Conservation (phyloP, 441 rosid species). For the Cnidoscolus chayamansa region DNA sequence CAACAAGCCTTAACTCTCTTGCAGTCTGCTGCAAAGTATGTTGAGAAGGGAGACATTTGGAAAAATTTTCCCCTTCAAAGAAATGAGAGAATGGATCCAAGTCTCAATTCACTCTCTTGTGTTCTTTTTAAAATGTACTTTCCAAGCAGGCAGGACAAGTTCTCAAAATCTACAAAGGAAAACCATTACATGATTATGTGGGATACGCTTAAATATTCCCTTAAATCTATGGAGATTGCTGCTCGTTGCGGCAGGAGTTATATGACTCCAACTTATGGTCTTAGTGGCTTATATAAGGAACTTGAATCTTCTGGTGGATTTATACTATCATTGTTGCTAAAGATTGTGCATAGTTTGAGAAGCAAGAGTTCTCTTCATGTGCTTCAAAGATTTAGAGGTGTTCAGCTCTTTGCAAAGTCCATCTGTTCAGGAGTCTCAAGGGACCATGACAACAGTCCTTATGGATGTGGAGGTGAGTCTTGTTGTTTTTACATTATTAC, state of each 20-base stretch:
- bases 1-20: constrained; percentile 63
- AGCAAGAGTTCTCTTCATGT: constrained; percentile 57
- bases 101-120: constrained; percentile 51
- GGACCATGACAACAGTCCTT: constrained; percentile 34
- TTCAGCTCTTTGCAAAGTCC: constrained; percentile 79
- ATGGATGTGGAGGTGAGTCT: constrained; percentile 50
- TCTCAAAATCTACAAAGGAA: constrained; percentile 41
- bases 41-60: constrained; percentile 46
- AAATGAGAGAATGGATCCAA: constrained; percentile 39
- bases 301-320: constrained; percentile 68
- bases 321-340: constrained; percentile 67
- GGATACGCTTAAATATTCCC: constrained; percentile 91
- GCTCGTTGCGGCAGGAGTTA: constrained; percentile 58
- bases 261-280: constrained; percentile 47
- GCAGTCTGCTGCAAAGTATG: constrained; percentile 54
- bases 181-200: constrained; percentile 71
- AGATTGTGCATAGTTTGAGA: constrained; percentile 57
- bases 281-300: constrained; percentile 60
- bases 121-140: constrained; percentile 62
- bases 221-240: constrained; percentile 78
- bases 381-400: constrained; percentile 82
- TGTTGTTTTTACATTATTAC: neutral
- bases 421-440: constrained; percentile 57
- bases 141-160: constrained; percentile 40
- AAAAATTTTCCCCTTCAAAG: constrained; percentile 44